A percentile compares a stretch with the other conserved stretches of the same genome.
phyloP scores from a whole-genome alignment of 2,329 filamentous ascomycete genomes.

The Rasamsonia emersonii region DNA sequence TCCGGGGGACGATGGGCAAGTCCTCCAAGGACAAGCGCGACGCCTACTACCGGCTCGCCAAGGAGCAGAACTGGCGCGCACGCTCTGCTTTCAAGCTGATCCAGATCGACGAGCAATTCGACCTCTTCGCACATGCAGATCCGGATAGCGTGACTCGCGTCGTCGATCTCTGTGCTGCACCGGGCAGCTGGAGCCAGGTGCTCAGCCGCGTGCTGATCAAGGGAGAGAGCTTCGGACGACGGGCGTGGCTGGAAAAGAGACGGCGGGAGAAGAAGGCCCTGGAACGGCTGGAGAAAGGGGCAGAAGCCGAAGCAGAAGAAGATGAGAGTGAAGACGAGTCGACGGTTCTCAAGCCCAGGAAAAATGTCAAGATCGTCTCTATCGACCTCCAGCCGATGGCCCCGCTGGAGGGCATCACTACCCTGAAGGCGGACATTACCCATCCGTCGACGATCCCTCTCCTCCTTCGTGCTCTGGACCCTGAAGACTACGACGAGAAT shows the following conservation, averaged over 20 bases:
- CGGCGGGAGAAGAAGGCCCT: conserved; percentile 43
- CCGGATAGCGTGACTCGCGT: conserved; percentile 73
- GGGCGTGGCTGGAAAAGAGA: conserved; percentile 80
- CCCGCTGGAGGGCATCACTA: conserved; percentile 83
- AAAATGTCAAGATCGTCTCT: conserved; percentile 85
- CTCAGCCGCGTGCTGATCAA: conserved; percentile 88
- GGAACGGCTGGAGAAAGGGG: conserved; percentile 14
- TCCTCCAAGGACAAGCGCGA: conserved; percentile 98
- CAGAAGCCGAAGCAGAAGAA: conserved; percentile 21
- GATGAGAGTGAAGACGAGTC: conserved; percentile 18
- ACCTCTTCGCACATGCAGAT: conserved; percentile 62
- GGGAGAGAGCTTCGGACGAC: conserved; percentile 78
- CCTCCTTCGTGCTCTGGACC: conserved; percentile 74
- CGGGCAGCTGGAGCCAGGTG: conserved; percentile 95
- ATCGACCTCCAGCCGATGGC: conserved; percentile 96
- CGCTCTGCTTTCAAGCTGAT: conserved; percentile 94
- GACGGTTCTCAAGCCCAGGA: conserved; percentile 40
- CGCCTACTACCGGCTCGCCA: conserved; percentile 93
- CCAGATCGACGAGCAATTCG: conserved; percentile 92
- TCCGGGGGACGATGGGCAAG: conserved; percentile 81
- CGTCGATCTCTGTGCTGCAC: conserved; percentile 90
- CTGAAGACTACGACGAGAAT: conserved; percentile 46
- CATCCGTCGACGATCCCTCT: conserved; percentile 91
- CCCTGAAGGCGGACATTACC: conserved; percentile 89
- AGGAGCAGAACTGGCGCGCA: conserved; percentile 97